Evolutionary conservation across 495 filamentous ascomycete genomes (phyloP).

Genomic region (Daldinia bambusicola): DNA sequence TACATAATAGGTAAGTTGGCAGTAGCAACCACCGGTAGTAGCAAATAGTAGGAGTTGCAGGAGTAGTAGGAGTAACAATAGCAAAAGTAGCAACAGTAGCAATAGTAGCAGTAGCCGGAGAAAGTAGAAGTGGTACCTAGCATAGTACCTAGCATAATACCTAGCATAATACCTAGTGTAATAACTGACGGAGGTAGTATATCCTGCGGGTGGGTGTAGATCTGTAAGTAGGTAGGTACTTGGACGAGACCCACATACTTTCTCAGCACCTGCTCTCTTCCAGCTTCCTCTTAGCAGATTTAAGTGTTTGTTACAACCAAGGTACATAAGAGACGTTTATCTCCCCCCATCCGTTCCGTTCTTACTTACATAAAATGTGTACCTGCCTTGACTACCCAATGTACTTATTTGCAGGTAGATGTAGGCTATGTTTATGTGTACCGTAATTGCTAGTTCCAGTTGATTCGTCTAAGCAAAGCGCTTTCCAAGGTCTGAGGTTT

Average conservation of each 20-base stretch:
- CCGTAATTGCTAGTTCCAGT: not conserved
- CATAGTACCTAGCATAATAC: not conserved
- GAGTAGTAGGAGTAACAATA: too few relatives aligned
- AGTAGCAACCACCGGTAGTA: not conserved
- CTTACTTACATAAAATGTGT: not conserved
- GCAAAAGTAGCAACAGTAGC: too few relatives aligned
- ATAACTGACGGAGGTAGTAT: constrained; percentile 2
- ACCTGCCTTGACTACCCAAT: not conserved
- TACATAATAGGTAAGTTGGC: not conserved
- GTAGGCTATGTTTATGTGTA: constrained; percentile 8
- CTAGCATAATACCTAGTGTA: not conserved
- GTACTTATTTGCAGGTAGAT: not conserved
- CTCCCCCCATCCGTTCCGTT: not conserved
- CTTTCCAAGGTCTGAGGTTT: constrained; percentile 12
- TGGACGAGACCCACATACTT: not conserved
- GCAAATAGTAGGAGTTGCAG: not conserved
- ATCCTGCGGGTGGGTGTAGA: constrained; percentile 1
- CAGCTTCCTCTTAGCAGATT: not conserved
- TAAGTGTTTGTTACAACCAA: too few relatives aligned
- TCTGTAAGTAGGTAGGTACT: constrained; percentile 7
- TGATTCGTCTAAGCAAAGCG: not conserved
- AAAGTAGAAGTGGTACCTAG: too few relatives aligned
- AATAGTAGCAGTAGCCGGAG: too few relatives aligned
- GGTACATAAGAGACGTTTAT: too few relatives aligned
- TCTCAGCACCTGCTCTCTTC: not conserved